phyloP scores from a whole-genome alignment of 257 asterid genomes.

The Solanum etuberosum region DNA sequence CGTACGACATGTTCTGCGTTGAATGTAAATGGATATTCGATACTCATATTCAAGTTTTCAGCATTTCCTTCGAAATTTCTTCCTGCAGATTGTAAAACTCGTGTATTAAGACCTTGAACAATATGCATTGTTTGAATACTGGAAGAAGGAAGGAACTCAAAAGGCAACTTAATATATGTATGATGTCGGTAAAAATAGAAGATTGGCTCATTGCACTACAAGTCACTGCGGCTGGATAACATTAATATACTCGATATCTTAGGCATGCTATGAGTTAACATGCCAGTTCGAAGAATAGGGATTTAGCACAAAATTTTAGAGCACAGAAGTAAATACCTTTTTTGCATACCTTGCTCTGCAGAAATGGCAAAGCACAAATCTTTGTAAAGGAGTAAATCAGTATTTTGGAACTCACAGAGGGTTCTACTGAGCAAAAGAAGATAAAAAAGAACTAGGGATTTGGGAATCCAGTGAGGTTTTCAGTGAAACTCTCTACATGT shows the following conservation, averaged over 20 bases:
- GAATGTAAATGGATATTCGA: not conserved
- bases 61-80: not conserved
- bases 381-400: not conserved
- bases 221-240: not conserved
- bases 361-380: not conserved
- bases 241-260: not conserved
- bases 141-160: not conserved
- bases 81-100: not conserved
- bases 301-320: not conserved
- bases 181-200: not conserved
- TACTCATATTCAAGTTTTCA: not conserved
- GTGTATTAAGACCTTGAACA: not conserved
- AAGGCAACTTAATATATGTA: not conserved
- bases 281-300: not conserved
- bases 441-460: not conserved
- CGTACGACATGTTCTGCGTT: not conserved
- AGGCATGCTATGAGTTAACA: not conserved
- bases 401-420: not conserved
- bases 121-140: not conserved
- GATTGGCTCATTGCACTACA: not conserved
- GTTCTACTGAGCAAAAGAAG: not conserved
- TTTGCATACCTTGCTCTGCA: not conserved
- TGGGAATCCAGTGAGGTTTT: not conserved
- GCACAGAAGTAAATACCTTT: not conserved
- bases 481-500: not conserved